A percentile compares a stretch with the other conserved stretches of the same genome.
Conservation (phyloP, 169 alveolate genomes). For the Plasmodium blacklocki region DNA sequence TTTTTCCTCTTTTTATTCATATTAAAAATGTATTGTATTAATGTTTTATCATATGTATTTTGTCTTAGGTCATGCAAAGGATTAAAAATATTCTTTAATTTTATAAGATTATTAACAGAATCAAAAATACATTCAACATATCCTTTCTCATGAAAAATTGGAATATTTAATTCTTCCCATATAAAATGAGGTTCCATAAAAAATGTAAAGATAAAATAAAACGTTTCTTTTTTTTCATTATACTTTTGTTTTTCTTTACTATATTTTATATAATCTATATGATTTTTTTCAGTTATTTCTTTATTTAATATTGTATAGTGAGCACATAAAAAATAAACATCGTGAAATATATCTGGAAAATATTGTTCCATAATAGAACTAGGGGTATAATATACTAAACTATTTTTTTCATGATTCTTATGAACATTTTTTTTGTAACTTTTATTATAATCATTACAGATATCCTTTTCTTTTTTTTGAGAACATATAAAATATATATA, state of each 20-base stretch:
- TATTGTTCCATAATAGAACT: constrained; percentile 47
- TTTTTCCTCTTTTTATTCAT: not conserved
- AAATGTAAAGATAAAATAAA: constrained; percentile 44
- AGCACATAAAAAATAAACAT: constrained; percentile 52
- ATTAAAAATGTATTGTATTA: constrained; percentile 21
- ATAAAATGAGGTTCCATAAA: constrained; percentile 46
- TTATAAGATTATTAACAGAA: constrained; percentile 20
- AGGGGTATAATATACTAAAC: constrained; percentile 32
- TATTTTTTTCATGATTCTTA: not conserved
- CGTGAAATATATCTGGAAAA: constrained; percentile 32
- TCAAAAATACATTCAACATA: constrained; percentile 43
- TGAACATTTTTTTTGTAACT: not conserved
- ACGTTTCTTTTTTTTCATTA: constrained; percentile 13
- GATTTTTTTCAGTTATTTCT: not conserved
- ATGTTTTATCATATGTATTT: constrained; percentile 4
- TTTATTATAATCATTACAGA: not conserved
- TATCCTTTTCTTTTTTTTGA: not conserved
- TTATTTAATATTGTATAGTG: constrained; percentile 33
- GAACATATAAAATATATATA: constrained; percentile 47
- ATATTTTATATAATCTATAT: not conserved
- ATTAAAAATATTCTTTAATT: constrained; percentile 4
- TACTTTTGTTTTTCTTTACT: not conserved
- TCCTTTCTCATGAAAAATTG: constrained; percentile 47
- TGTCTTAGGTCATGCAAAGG: not conserved
- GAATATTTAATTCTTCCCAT: constrained; percentile 56